These are phyloP conservation scores for thale cress (Arabidopsis thaliana) DNA, from an alignment of 345 rosid genomes.

Conservation along the genomic window TAIR10.1 NC_003074.8:4681001-4681500, in stretches of 20 bases:
- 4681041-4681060: background rate
- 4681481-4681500: slow-evolving; percentile 10
- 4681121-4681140: slow-evolving; percentile 86
- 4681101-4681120: slow-evolving; percentile 83
- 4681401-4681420: slow-evolving; percentile 22
- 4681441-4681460: background rate
- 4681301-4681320: slow-evolving; percentile 2
- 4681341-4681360: slow-evolving; percentile 18
- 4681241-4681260: slow-evolving; percentile 13
- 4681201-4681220: slow-evolving; percentile 7
- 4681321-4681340: background rate
- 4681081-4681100: slow-evolving; percentile 90
- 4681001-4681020: slow-evolving; percentile 30
- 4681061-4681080: slow-evolving; percentile 10
- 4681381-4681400: slow-evolving; percentile 14
- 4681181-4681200: slow-evolving; percentile 67
- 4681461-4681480: slow-evolving; percentile 1
- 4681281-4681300: background rate
- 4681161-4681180: slow-evolving; percentile 92
- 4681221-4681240: background rate
- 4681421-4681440: slow-evolving; percentile 8
- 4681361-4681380: slow-evolving; percentile 15
- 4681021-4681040: background rate
- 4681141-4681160: slow-evolving; percentile 88
- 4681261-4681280: background rate